These are phyloP conservation scores for Phaffomyces opuntiae DNA, from an alignment of 805 yeast species.

Conservation along the genomic window DNA sequence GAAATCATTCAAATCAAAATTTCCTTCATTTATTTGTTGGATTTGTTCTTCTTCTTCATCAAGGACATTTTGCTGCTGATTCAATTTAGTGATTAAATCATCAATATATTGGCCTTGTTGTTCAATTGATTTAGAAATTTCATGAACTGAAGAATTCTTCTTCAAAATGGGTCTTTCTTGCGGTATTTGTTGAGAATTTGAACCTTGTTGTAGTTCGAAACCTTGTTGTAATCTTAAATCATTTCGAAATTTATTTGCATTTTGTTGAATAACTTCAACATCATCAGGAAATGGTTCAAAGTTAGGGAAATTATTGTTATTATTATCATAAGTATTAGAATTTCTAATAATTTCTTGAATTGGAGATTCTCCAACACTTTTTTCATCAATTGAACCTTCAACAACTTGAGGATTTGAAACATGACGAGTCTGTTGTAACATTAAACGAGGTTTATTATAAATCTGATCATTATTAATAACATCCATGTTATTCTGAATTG, in stretches of 20 bases:
- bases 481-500: background rate
- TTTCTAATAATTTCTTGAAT: constrained; percentile 19
- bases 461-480: background rate
- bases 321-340: constrained; percentile 4
- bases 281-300: background rate
- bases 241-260: background rate
- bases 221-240: background rate
- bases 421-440: constrained; percentile 16
- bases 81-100: constrained; percentile 17
- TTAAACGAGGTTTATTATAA: constrained; percentile 14
- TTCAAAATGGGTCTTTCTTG: background rate
- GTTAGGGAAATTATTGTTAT: background rate
- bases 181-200: too few species aligned
- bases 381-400: too few species aligned
- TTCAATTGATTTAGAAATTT: constrained; percentile 18
- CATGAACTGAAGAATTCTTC: constrained; percentile 5
- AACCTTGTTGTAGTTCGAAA: background rate
- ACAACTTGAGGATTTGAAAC: constrained; percentile 1
- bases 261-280: background rate
- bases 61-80: constrained; percentile 3
- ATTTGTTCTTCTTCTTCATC: too few species aligned
- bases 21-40: background rate
- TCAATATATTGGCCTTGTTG: constrained; percentile 22
- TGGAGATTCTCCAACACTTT: constrained; percentile 12
- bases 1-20: constrained; percentile 21